Evolutionary conservation across 1,284 basidiomycete genomes (phyloP), one percentile per base, ranked within the genome.

Genomic region (Rhodotorula sp.): DNA sequence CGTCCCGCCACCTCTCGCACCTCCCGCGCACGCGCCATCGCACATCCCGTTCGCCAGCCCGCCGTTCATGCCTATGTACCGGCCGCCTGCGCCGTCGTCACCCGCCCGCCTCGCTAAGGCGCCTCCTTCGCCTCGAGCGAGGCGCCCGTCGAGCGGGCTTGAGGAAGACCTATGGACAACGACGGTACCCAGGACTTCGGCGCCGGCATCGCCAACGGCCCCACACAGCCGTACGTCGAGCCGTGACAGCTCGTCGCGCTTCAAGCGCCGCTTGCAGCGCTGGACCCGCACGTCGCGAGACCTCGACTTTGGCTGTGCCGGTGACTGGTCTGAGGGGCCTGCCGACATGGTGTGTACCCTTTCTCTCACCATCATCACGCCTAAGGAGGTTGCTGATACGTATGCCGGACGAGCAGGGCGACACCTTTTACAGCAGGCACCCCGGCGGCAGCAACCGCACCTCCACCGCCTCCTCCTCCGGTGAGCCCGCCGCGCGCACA

Each of bases 231-330:
- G 41, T 10, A 46, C 39, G 27, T 25, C 48, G 27, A 59, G 37
- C 32, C 67, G 65, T 6, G 51, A 68, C 27, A 61, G 39, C 53
- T 48, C 51, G n/a, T 59, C 55, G 7, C 65, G 61, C 48, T 53
- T 69, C 32, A 46, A 37, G 19, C 67, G 67, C 4, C 46, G 59
- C 29, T 61, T 69, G 5, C 27, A 37, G 13, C 60, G 67, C 29
- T 64, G 64, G 61, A 59, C 62, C 17, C 61, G 57, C 29, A 9
- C 19, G 34, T 61, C 51, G 65, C 51, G 39, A 48, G 60, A 61
- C 27, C 67, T 76, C 41, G 74, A 76, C 34, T 76, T 76, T 56
- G 74, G 72, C 19, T 74, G 74, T 58, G 71, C 66, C 34, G 74
- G 74, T 4, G 72, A 76, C 19, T 65, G 69, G 64, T 54, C 48